Evolutionary conservation across 257 asterid genomes (phyloP), one percentile per base, ranked within the genome.

Genomic region (Forsythia viridissima): DNA sequence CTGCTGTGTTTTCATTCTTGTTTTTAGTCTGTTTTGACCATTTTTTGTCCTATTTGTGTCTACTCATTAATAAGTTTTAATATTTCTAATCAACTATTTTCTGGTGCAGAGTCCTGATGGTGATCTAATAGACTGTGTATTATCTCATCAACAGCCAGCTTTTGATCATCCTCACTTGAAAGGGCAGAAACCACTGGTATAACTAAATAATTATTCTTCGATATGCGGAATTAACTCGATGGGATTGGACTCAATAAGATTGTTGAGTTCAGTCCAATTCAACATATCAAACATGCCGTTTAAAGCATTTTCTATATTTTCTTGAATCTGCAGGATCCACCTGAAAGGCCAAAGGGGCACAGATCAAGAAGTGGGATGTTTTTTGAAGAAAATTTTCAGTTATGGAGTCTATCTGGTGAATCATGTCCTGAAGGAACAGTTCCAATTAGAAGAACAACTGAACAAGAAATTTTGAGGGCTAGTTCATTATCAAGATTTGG

Each of bases 131-230:
- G 99, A 93, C 80, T 94, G 99, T 79, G 97, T 94, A 10, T 76
- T 82, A 38, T 78, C 96, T 59, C 94, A 91, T 80, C 84, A 89
- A 44, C 99, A 94, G 55, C 97, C 96, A 76, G 98, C 99, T 74
- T 94, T 94, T 46, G 99, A 94, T 79, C 98, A 94, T 82, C 98
- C 98, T 81, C 75, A 82, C 48, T 77, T 94, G 73, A 91, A 84
- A 83, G 99, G 99, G 37, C 92, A 89, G 70, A 94, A 81, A 57
- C 97, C 98, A 75, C 13, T 90, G 98, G 98, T 94, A 87, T 94
- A 87, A 21, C 36, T 9, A 9, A 10, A 74, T 36, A 24, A 24
- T 24, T n/a, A 59, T 52, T 59, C 24, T 11, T n/a, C 8, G 11
- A 52, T n/a, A n/a, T 6, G 1, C 67, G n/a, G 7, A 55, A 2